Percentiles rank a stretch among this genome's conserved stretches.
These are phyloP conservation scores for Cadophora sp. DNA, from an alignment of 2,329 filamentous ascomycete species.

Conservation along the genomic window DNA sequence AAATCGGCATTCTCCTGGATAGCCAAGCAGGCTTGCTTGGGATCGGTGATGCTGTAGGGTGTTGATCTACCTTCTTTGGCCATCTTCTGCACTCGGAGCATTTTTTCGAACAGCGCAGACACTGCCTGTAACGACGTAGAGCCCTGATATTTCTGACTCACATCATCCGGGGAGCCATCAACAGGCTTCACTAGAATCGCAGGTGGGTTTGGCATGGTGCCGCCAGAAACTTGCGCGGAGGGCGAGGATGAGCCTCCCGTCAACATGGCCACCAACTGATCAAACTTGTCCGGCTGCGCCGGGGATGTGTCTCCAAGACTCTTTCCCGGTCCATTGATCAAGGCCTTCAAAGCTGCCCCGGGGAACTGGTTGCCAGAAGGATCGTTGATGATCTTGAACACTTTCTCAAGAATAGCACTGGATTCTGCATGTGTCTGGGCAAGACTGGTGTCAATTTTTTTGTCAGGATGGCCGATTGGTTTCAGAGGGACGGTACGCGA, in stretches of 20 bases:
- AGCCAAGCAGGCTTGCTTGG: not conserved
- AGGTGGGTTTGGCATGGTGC: not conserved
- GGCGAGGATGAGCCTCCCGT: not conserved
- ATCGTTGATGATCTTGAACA: conserved; percentile 3
- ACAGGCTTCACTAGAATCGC: not conserved
- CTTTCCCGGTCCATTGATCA: conserved; percentile 7
- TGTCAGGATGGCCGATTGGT: not conserved
- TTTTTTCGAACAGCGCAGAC: not conserved
- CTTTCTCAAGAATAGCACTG: not conserved
- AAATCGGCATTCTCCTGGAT: conserved; percentile 13
- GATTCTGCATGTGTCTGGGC: not conserved
- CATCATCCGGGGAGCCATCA: not conserved
- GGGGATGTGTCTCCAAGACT: not conserved
- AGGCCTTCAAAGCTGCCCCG: not conserved
- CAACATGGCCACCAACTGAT: not conserved
- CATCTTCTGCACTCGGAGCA: conserved; percentile 6
- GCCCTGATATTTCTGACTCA: not conserved
- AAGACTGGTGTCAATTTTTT: conserved; percentile 8
- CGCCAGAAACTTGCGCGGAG: not conserved
- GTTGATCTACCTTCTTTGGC: conserved; percentile 1
- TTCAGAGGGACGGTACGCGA: not conserved
- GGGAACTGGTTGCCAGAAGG: not conserved
- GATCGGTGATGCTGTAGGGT: not conserved
- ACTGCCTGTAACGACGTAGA: not conserved
- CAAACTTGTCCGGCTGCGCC: not conserved